A percentile compares a stretch with the other conserved stretches of the same genome.
phyloP scores from a whole-genome alignment of 257 asterid genomes.

The Jacaranda copaia region DNA sequence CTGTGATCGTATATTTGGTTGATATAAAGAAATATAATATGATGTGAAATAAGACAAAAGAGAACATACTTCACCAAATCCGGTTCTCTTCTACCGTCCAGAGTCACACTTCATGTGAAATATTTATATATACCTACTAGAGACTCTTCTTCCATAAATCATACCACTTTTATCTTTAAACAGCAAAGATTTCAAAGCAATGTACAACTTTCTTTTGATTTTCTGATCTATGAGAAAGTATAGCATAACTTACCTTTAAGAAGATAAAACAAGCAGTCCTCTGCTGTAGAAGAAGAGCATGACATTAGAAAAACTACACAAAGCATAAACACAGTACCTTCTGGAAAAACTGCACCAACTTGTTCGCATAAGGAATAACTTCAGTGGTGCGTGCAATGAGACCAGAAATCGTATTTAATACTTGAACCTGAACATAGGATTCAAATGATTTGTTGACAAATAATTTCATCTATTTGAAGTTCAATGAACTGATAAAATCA shows the following conservation, averaged over 20 bases:
- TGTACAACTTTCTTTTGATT: slow-evolving; percentile 4
- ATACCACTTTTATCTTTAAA: not conserved
- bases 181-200: slow-evolving; percentile 3
- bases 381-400: slow-evolving; percentile 80
- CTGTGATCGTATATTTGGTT: slow-evolving; percentile 47
- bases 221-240: slow-evolving; percentile 15
- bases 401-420: slow-evolving; percentile 81
- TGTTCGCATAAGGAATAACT: slow-evolving; percentile 78
- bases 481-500: not conserved
- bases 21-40: slow-evolving; percentile 31
- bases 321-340: slow-evolving; percentile 60
- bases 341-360: slow-evolving; percentile 82
- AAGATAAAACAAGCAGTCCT: slow-evolving; percentile 1
- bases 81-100: not conserved
- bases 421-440: slow-evolving; percentile 81
- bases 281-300: slow-evolving; percentile 10
- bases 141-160: not conserved
- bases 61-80: slow-evolving; percentile 5
- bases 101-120: slow-evolving; percentile 15
- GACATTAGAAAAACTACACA: slow-evolving; percentile 24
- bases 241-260: not conserved
- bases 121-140: not conserved
- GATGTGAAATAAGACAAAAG: slow-evolving; percentile 21
- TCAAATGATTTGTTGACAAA: slow-evolving; percentile 24
- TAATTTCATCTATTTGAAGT: slow-evolving; percentile 19